Conservation (phyloP, 2,329 filamentous ascomycete species). For the Fusarium buxicola region DNA sequence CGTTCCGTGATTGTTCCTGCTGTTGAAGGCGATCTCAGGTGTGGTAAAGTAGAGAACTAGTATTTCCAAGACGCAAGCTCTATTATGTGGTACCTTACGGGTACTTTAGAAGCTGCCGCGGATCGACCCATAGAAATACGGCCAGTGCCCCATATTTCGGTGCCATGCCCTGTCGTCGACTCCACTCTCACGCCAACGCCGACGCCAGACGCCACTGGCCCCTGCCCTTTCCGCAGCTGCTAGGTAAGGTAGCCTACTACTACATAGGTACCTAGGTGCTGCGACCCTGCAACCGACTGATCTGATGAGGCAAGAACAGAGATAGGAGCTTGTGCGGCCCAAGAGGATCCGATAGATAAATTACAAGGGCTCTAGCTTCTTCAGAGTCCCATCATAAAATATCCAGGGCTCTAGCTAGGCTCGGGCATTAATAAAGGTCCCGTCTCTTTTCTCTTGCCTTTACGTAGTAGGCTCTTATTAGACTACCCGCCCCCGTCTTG, state of each 20-base stretch:
- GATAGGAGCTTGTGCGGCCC: too few relatives aligned
- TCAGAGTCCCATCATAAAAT: slow-evolving; percentile 23
- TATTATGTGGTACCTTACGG: slow-evolving; percentile 3
- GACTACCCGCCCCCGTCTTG: background rate
- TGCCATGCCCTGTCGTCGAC: slow-evolving; percentile 7
- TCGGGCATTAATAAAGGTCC: slow-evolving; percentile 32
- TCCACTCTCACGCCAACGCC: slow-evolving; percentile 40
- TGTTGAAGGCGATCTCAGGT: slow-evolving; percentile 9
- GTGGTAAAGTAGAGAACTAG: background rate
- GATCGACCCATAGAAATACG: background rate
- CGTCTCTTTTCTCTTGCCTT: slow-evolving; percentile 26
- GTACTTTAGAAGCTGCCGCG: background rate
- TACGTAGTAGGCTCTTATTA: background rate
- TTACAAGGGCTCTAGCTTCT: background rate
- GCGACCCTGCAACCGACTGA: background rate
- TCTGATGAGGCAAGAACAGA: too few relatives aligned
- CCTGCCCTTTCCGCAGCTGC: slow-evolving; percentile 28
- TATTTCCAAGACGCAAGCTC: background rate
- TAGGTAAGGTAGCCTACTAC: background rate
- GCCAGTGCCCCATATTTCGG: slow-evolving; percentile 4
- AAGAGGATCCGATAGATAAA: background rate
- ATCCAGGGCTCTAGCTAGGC: background rate
- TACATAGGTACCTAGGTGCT: too few relatives aligned
- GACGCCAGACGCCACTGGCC: slow-evolving; percentile 18
- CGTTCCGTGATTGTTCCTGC: slow-evolving; percentile 4